Base-by-base conservation (phyloP, 75 land plant genomes). In the Cryptomeria japonica region DNA sequence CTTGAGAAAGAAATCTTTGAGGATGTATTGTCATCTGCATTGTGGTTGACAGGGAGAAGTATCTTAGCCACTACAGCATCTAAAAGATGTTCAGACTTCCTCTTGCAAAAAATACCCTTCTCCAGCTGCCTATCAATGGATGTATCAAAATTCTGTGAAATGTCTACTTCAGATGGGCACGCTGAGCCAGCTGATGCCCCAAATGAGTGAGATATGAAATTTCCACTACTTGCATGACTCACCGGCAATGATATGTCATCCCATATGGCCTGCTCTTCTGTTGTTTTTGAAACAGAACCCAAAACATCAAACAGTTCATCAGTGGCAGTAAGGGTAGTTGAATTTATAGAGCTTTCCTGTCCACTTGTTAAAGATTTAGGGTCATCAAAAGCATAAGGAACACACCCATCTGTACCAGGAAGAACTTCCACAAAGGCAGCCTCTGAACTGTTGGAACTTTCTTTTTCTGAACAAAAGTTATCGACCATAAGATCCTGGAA, bases 51-150 rank as follows among this genome's bases (percentile, higher is more conserved):
- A 36, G 85, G 58, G 19, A 87, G 61, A 37, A 89, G 49, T 22
- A 88, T 84, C 75, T 86, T 93, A 9, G 94, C 93, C 18, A 95
- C 90, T 34, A 95, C 92, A 82, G 96, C 95, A 89, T 95, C 96
- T 86, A 95, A 88, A n/a, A 94, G 89, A 87, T 91, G 88, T 73
- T 95, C 96, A 55, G 90, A 18, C 12, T 86, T 87, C 28, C 19
- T 84, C 72, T 83, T 89, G 31, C 88, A 77, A 77, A 90, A 87
- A 13, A 85, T 34, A 36, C 85, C 68, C 56, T 83, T 53, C 3
- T 90, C 88, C 16, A 89, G 72, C 42, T 68, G 61, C 7, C 86
- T 87, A 88, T 86, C 87, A 56, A 41, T 85, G 55, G 41, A 49
- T 58, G 92, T n/a, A 80, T 47, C 68, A 7, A 64, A 64, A 64